A percentile compares a stretch with the other conserved stretches of the same genome.
Evolutionary conservation across 2,329 filamentous ascomycete species (phyloP).

Genomic region (Cordyceps tenuipes): DNA sequence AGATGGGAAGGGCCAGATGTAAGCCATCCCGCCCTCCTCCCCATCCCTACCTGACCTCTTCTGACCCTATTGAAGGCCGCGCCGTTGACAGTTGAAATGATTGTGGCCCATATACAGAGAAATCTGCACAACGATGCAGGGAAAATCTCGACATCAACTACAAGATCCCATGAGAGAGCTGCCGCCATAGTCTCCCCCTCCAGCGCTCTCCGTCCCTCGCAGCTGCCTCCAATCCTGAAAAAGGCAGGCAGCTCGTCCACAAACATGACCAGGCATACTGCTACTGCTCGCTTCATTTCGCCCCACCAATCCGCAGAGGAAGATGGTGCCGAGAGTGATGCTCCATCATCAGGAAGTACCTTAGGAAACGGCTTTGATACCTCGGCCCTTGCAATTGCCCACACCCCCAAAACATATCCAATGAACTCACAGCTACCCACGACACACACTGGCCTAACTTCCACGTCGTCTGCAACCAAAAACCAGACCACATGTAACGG

Average conservation of each 20-base stretch:
- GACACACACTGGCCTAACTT: not conserved
- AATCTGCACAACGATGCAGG: conserved; percentile 3
- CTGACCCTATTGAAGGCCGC: conserved; percentile 19
- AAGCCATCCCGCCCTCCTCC: conserved; percentile 16
- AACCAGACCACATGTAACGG: not conserved
- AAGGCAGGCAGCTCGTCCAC: conserved; percentile 47
- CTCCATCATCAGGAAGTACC: conserved; percentile 30
- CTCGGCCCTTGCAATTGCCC: not conserved
- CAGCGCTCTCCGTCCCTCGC: conserved; percentile 35
- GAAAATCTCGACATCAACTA: not conserved
- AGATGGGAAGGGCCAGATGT: conserved; percentile 45
- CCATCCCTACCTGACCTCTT: conserved; percentile 1
- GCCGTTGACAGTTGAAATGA: conserved; percentile 22
- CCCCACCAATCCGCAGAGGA: conserved; percentile 42
- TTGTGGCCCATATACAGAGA: conserved; percentile 16
- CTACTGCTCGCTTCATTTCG: conserved; percentile 52
- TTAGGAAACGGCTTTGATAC: conserved; percentile 22
- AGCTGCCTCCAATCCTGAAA: conserved; percentile 50
- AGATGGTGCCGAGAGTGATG: conserved; percentile 20
- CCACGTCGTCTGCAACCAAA: not conserved
- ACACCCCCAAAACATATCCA: not conserved
- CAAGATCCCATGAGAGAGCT: not conserved
- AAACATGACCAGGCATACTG: conserved; percentile 48
- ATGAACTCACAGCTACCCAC: not conserved
- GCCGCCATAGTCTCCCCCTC: conserved; percentile 28